Base-by-base conservation (phyloP, 1,139 yeast species). In the Taiozyma sp. region DNA sequence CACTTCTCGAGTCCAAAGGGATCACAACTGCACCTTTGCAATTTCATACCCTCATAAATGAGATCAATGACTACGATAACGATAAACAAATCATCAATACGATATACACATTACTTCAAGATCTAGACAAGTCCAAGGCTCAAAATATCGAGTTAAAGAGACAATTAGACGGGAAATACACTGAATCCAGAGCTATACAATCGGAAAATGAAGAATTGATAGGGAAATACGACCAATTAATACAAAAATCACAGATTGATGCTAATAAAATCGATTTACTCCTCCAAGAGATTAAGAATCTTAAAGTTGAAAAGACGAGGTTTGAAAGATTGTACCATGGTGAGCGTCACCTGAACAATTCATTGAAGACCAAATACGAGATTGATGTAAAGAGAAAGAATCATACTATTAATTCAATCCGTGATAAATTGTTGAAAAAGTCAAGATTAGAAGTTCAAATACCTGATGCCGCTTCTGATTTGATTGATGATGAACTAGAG, bases 81-180 rank as follows among this genome's bases (percentile, higher is more conserved):
- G 80, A 75, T 57, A 72, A 74, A 55, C 69, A 71, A 47, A 61
- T 69, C 29, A 72, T 76, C 32, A 75, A 75, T 55, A 69, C 73
- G 43, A 68, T 76, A 2, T 74, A 75, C 54, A 69, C 75, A 3
- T 62, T 76, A 8, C 55, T 73, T 3, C 70, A 69, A 49, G 68
- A 74, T 6, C 64, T 75, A 1, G 80, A 76, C 45, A 62, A 75
- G 39, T 66, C 68, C 2, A 55, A 50, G 7, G 68, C 72, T 7
- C 66, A 64, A 9, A 60, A 63, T 19, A 62, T 72, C 43, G 57
- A 64, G 21, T 57, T 59, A 3, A 65, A 66, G 43, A 59, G 71
- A 8, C 61, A 58, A 6, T 45, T 56, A 0, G 57, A 68, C 26
- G 69, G 67, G 26, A 53, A 56, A 34, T 49, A 52, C n/a, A 8